Percentiles rank a stretch among this genome's conserved stretches.
Evolutionary conservation across 768 basidiomycete genomes (phyloP).

Genomic region (Aureoboletus auriporus): DNA sequence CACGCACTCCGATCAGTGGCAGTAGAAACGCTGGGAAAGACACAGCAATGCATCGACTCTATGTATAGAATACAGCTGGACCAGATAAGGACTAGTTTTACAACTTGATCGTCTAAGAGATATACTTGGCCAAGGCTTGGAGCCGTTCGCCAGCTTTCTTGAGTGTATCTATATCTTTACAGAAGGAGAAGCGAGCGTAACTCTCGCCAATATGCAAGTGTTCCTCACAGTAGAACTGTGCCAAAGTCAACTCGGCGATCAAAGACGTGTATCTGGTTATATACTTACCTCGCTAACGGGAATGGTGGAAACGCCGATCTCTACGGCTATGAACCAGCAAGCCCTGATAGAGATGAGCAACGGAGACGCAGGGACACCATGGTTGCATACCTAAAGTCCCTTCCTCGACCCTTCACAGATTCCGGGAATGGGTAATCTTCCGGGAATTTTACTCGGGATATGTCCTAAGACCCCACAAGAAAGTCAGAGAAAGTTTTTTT

Average conservation of each 20-base stretch:
- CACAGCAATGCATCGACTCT: no score
- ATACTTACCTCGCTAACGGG: slow-evolving; percentile 88
- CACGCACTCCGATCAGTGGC: no score
- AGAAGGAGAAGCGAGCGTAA: slow-evolving; percentile 89
- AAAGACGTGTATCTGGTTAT: not conserved
- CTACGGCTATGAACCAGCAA: slow-evolving; percentile 93
- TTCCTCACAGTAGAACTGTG: slow-evolving; percentile 87
- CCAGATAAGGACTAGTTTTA: no score
- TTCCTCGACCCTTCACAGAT: slow-evolving; percentile 71
- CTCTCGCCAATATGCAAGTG: slow-evolving; percentile 84
- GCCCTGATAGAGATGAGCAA: slow-evolving; percentile 45
- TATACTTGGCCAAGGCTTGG: slow-evolving; percentile 65
- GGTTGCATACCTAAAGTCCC: slow-evolving; percentile 71
- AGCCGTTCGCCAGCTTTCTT: slow-evolving; percentile 80
- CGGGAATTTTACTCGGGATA: slow-evolving; percentile 74
- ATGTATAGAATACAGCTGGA: no score
- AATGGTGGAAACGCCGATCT: slow-evolving; percentile 88
- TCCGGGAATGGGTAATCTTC: slow-evolving; percentile 80
- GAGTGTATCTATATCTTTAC: slow-evolving; percentile 90
- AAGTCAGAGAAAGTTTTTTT: slow-evolving; percentile 4
- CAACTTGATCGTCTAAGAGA: slow-evolving; percentile 22
- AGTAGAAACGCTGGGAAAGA: no score
- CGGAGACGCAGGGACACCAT: not conserved
- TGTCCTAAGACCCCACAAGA: slow-evolving; percentile 47
- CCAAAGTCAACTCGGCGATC: slow-evolving; percentile 6